Conservation (phyloP, 2,329 filamentous ascomycete genomes). For the Diaporthe longicolla region DNA sequence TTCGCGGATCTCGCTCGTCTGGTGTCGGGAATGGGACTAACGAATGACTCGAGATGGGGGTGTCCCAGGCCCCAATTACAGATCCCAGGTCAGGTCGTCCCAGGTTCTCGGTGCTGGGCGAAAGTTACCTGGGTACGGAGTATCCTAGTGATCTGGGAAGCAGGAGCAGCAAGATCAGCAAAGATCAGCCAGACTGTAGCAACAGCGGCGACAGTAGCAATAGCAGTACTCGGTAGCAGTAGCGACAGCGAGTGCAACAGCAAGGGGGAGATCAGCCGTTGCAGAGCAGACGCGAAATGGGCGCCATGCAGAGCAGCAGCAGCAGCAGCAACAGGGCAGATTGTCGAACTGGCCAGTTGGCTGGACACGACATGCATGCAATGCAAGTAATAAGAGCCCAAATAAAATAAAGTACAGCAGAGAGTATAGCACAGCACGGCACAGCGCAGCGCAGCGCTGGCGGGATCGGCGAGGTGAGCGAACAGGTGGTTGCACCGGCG, state of each 20-base stretch:
- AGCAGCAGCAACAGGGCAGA: neutral
- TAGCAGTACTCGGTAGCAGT: neutral
- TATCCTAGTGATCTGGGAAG: neutral
- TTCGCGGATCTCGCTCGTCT: constrained; percentile 30
- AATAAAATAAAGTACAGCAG: neutral
- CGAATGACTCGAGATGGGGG: constrained; percentile 27
- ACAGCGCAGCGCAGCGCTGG: neutral
- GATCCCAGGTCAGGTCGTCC: constrained; percentile 16
- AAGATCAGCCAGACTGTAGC: neutral
- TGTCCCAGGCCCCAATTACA: constrained; percentile 17
- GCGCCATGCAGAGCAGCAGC: constrained; percentile 26
- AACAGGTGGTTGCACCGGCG: constrained; percentile 11
- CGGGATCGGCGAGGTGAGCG: neutral
- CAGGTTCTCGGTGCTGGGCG: constrained; percentile 1
- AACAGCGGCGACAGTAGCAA: neutral
- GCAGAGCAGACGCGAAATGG: constrained; percentile 22
- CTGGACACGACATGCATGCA: constrained; percentile 17
- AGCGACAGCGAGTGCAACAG: neutral
- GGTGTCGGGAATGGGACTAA: constrained; percentile 13
- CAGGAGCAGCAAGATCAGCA: neutral
- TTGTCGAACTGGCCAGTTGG: constrained; percentile 7
- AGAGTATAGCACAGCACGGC: neutral
- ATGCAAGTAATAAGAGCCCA: neutral
- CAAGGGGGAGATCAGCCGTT: constrained; percentile 26
- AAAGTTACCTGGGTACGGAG: neutral